phyloP scores from a whole-genome alignment of 2,329 filamentous ascomycete species.

The Arthrobotrys megalospora region DNA sequence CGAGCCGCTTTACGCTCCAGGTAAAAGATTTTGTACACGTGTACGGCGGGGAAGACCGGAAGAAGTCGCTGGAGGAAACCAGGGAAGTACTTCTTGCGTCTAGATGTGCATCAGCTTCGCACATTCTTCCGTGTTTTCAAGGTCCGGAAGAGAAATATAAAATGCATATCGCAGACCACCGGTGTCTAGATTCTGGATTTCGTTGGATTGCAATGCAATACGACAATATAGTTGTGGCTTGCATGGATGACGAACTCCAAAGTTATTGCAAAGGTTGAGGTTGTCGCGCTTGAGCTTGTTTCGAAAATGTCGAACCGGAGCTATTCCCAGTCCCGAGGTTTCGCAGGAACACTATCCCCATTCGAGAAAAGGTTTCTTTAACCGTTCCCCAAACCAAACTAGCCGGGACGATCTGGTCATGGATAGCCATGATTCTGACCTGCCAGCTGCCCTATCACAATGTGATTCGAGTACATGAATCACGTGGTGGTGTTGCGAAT shows the following conservation, averaged over 20 bases:
- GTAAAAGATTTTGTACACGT: constrained; percentile 14
- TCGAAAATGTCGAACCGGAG: constrained; percentile 11
- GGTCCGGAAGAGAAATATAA: background rate
- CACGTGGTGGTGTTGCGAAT: constrained; percentile 2
- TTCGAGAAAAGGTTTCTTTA: constrained; percentile 6
- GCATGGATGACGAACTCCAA: too few species aligned
- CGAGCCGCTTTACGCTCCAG: constrained; percentile 10
- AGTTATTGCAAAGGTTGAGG: background rate
- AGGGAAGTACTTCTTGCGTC: background rate
- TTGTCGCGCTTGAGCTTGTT: background rate
- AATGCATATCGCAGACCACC: too few species aligned
- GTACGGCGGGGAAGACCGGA: constrained; percentile 17
- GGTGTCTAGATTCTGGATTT: too few species aligned
- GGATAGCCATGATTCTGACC: background rate
- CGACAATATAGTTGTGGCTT: too few species aligned
- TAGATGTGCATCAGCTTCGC: too few species aligned
- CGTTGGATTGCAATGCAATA: too few species aligned
- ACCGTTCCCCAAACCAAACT: background rate
- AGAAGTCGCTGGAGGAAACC: background rate
- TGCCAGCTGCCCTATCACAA: background rate
- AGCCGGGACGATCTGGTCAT: background rate
- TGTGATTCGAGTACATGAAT: constrained; percentile 2
- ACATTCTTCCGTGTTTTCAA: background rate
- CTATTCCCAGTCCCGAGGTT: constrained; percentile 17
- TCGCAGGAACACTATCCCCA: background rate